Conservation (phyloP, 495 filamentous ascomycete genomes). For the Articulospora tetracladia region DNA sequence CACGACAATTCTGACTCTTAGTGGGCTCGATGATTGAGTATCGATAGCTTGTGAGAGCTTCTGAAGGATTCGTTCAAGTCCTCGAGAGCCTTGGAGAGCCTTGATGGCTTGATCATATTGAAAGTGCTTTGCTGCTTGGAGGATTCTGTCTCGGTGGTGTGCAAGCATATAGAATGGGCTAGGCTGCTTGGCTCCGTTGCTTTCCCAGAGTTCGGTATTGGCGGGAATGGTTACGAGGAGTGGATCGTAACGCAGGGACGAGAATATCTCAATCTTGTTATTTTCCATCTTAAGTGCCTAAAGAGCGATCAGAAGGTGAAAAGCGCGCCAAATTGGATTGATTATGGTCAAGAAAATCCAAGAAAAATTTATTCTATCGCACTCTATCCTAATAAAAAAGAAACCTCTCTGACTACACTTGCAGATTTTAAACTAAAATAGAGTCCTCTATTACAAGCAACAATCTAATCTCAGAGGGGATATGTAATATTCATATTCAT, state of each 20-base stretch:
- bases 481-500: no score
- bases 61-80: constrained; percentile 28
- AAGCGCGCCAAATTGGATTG: no score
- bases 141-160: constrained; percentile 76
- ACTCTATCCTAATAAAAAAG: no score
- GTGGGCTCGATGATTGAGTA: constrained; percentile 22
- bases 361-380: no score
- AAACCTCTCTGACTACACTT: no score
- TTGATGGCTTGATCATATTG: constrained; percentile 47
- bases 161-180: constrained; percentile 82
- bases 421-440: no score
- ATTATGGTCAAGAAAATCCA: no score
- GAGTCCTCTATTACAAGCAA: no score
- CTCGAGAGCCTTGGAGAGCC: constrained; percentile 37
- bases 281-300: not conserved
- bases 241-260: constrained; percentile 75
- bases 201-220: constrained; percentile 27
- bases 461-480: no score
- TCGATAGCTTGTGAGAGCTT: constrained; percentile 14
- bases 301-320: not conserved
- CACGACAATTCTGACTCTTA: constrained; percentile 51
- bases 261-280: constrained; percentile 36
- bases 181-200: constrained; percentile 26
- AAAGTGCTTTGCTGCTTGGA: constrained; percentile 68
- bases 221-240: constrained; percentile 40